Base-by-base conservation (phyloP, 345 rosid species). In the Bruguiera sexangula region DNA sequence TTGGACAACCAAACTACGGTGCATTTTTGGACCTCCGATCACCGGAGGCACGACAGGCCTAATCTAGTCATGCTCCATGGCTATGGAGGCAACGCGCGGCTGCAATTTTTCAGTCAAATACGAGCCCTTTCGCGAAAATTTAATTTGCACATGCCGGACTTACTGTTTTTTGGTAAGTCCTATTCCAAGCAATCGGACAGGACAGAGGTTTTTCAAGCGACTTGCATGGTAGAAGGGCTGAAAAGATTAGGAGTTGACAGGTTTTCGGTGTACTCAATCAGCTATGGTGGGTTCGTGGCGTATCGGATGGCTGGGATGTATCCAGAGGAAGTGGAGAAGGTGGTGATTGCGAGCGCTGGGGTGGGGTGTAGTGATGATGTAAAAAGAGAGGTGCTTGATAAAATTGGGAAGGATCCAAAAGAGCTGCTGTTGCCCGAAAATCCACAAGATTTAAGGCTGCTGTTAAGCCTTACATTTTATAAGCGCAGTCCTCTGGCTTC, bases 281-380 rank as follows among this genome's bases (percentile, higher is more conserved):
- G 97, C 29, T 89, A 92, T 59, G 97, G 97, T 0, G 97, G 96
- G 30, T 88, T 75, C 67, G 96, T 89, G 70, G 96, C 87, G 50
- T 88, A 84, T 75, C 79, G 75, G 75, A 84, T 89, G 85, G 96
- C 96, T 16, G 84, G 88, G 79, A 75, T 88, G 0, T 73, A 70
- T 69, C 77, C 82, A 13, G 74, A 65, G 61, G 83, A 60, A 72
- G 80, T 90, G 64, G 92, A 88, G 77, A 90, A 81, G 73, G 65
- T 87, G 18, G 95, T 83, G 80, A 90, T 90, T 0, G 83, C 88
- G 59, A 90, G 92, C 22, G 83, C 86, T 61, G 95, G 91, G 60
- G 69, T 88, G 2, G 77, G 81, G 32, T 85, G 75, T 9, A 79
- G 80, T 0, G 86, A 84, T 34, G 74, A 83, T 5, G 79, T 87